Evolutionary conservation across 23 red algal species (phyloP).

Genomic region (Gracilariopsis chorda): DNA sequence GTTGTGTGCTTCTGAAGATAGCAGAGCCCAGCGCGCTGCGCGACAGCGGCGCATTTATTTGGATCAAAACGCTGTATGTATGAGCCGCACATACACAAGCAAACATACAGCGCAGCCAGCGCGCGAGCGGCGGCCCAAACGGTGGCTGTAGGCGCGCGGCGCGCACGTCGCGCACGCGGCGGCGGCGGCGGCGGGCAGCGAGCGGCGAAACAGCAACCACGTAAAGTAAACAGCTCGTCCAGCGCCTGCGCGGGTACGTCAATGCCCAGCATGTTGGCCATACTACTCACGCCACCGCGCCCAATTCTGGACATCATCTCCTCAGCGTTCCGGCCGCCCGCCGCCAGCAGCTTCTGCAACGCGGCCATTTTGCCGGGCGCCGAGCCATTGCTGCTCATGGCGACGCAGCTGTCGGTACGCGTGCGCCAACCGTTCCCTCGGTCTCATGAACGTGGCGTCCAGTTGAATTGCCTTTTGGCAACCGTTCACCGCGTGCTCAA

Average conservation of each 20-base stretch:
- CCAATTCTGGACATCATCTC: constrained; percentile 16
- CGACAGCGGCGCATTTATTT: too few species aligned
- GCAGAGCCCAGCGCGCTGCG: too few species aligned
- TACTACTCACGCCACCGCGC: background rate
- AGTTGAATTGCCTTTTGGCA: constrained; percentile 60
- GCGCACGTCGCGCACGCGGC: too few species aligned
- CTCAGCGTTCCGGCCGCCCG: background rate
- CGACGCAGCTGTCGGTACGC: constrained; percentile 67
- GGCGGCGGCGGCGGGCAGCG: too few species aligned
- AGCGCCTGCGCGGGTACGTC: background rate
- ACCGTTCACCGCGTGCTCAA: constrained; percentile 40
- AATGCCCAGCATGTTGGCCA: constrained; percentile 26
- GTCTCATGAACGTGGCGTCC: constrained; percentile 52
- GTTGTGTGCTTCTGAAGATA: too few species aligned
- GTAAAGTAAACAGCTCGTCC: constrained; percentile 42
- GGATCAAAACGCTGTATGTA: too few species aligned
- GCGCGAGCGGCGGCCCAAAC: too few species aligned
- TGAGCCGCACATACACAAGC: too few species aligned
- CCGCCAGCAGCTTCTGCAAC: background rate
- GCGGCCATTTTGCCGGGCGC: background rate
- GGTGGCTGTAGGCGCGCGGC: too few species aligned
- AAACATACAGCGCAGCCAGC: too few species aligned
- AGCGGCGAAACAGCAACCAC: too few species aligned
- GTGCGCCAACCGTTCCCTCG: constrained; percentile 54
- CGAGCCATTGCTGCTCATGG: background rate